A percentile compares a stretch with the other conserved stretches of the same genome.
Evolutionary conservation across 345 rosid species (phyloP).

Genomic region (Moricandia moricandioides): DNA sequence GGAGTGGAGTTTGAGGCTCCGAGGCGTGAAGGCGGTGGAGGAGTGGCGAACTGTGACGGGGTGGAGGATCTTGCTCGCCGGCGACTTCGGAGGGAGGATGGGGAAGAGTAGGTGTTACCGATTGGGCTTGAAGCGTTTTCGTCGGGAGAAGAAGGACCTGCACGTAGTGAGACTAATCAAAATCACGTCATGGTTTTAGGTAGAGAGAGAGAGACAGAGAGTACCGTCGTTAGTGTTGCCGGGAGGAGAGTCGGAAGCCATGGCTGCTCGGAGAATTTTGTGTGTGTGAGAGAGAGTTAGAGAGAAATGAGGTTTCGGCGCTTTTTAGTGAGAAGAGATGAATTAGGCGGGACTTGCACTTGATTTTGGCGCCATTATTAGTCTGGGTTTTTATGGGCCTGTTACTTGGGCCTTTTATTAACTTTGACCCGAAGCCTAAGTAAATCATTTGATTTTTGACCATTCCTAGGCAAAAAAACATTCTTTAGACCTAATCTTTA

Average conservation of each 20-base stretch:
- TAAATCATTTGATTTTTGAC: not conserved
- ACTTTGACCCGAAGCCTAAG: not conserved
- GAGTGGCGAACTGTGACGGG: constrained; percentile 38
- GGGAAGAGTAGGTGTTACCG: constrained; percentile 61
- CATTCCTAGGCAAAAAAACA: no score
- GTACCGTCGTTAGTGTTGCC: constrained; percentile 45
- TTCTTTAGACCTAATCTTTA: no score
- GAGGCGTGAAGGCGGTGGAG: constrained; percentile 40
- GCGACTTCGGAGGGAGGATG: constrained; percentile 38
- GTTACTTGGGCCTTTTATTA: not conserved
- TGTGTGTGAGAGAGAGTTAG: not conserved
- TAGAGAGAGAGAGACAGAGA: not conserved
- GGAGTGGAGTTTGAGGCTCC: constrained; percentile 51
- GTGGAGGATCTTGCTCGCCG: constrained; percentile 37
- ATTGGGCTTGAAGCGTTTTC: constrained; percentile 65
- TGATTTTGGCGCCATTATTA: constrained; percentile 55
- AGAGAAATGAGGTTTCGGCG: constrained; percentile 4
- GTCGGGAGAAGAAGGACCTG: constrained; percentile 72
- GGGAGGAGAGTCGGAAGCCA: constrained; percentile 76
- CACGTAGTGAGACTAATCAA: not conserved
- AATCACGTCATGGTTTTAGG: not conserved
- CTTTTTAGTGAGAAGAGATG: not conserved
- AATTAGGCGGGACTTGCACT: constrained; percentile 29
- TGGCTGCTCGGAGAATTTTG: constrained; percentile 30
- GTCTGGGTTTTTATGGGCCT: constrained; percentile 18